Conservation (phyloP, 345 rosid species). For the Microthlaspi erraticum region DNA sequence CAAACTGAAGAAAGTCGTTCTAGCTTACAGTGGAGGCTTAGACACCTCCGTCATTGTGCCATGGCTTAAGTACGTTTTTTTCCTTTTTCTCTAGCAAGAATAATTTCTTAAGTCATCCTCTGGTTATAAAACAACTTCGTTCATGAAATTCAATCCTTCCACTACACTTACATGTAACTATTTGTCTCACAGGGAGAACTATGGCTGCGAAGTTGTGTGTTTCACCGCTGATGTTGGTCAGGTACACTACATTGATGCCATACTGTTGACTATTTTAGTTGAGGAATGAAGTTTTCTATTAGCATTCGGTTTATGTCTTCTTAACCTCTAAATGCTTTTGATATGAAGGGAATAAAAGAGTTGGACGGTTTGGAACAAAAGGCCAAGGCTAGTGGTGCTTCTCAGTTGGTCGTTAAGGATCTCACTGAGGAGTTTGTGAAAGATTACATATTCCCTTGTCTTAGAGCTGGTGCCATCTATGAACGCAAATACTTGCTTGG, state of each 20-base stretch:
- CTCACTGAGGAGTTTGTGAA: constrained; percentile 87
- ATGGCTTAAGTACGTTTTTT: constrained; percentile 75
- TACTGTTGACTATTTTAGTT: constrained; percentile 3
- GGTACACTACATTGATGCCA: constrained; percentile 49
- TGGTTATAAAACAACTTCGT: too few species aligned
- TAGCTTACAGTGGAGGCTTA: constrained; percentile 96
- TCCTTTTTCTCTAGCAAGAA: too few species aligned
- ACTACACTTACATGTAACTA: background rate
- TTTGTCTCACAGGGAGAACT: constrained; percentile 69
- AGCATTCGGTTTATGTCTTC: background rate
- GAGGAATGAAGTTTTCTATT: constrained; percentile 5
- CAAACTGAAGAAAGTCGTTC: constrained; percentile 85
- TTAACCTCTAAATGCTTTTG: constrained; percentile 15
- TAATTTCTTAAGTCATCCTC: too few species aligned
- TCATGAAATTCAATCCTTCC: background rate
- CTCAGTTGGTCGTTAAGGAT: constrained; percentile 91
- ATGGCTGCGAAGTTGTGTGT: constrained; percentile 99
- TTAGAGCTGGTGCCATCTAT: constrained; percentile 92
- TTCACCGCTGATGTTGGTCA: constrained; percentile 99
- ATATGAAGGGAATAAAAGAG: constrained; percentile 74
- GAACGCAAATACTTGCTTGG: constrained; percentile 95
- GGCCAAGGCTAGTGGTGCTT: constrained; percentile 97
- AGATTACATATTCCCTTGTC: constrained; percentile 86
- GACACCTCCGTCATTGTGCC: constrained; percentile 98
- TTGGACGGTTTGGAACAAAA: constrained; percentile 93